Conservation (phyloP, 1,284 basidiomycete genomes). For the Pterulicium gracile region DNA sequence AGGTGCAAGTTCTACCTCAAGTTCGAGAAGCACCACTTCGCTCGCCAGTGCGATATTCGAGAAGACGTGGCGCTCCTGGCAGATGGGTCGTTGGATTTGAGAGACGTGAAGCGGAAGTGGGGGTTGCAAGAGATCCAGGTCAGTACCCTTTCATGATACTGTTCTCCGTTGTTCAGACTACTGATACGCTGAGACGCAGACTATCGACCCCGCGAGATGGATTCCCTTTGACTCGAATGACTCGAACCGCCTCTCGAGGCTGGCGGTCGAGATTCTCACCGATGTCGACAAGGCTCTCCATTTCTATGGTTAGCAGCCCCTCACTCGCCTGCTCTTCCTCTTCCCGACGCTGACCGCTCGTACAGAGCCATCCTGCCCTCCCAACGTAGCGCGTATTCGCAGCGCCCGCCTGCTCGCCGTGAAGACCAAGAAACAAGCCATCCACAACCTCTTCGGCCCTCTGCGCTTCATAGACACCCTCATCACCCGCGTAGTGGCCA, state of each 20-base stretch:
- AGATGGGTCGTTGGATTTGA: neutral
- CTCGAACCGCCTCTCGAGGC: neutral
- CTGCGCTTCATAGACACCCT: neutral
- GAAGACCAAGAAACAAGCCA: neutral
- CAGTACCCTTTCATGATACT: neutral
- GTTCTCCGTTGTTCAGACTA: neutral
- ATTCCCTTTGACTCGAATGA: neutral
- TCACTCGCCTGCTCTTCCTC: neutral
- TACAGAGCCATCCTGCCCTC: neutral
- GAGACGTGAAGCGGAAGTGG: neutral
- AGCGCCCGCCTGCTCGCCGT: neutral
- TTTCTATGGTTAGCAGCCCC: neutral
- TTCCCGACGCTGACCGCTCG: too few relatives aligned
- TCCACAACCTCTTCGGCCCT: neutral
- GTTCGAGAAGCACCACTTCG: neutral
- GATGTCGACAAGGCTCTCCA: neutral
- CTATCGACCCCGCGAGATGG: neutral
- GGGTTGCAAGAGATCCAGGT: neutral
- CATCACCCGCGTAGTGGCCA: neutral
- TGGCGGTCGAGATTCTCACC: neutral
- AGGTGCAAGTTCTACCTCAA: neutral
- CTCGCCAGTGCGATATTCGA: neutral
- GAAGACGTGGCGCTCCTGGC: neutral
- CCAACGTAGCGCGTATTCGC: neutral
- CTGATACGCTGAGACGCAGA: neutral